These are phyloP conservation scores for Polychaeton citri DNA, from an alignment of 2,329 filamentous ascomycete genomes.

Conservation along the genomic window DNA sequence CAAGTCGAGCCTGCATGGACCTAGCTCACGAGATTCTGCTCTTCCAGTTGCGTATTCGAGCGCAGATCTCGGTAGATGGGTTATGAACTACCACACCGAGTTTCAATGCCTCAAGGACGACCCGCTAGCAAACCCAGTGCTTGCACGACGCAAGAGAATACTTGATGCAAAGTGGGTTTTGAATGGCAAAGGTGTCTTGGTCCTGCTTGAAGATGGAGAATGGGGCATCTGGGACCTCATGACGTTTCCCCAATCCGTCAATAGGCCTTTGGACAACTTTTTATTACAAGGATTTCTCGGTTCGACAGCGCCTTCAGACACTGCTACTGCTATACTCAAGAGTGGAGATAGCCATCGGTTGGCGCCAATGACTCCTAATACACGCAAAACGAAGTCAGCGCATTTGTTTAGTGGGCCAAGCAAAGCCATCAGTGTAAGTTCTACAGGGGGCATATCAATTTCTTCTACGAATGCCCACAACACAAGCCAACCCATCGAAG, in stretches of 20 bases:
- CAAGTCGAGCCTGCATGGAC: no score
- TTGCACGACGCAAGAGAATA: conserved; percentile 33
- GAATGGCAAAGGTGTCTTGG: conserved; percentile 32
- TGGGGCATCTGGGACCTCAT: conserved; percentile 39
- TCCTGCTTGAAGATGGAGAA: conserved; percentile 35
- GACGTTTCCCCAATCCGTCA: conserved; percentile 6
- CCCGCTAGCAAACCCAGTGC: conserved; percentile 5
- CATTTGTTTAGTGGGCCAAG: conserved; percentile 30
- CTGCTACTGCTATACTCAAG: conserved; percentile 16
- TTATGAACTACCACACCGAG: neutral
- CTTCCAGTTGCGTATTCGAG: neutral
- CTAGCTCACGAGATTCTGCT: neutral
- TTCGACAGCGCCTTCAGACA: conserved; percentile 8
- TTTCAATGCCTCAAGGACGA: neutral
- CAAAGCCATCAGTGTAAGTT: conserved; percentile 15
- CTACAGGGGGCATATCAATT: conserved; percentile 31
- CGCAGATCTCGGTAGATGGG: neutral
- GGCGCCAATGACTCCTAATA: conserved; percentile 39
- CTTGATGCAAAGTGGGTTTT: conserved; percentile 35
- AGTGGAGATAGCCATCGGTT: conserved; percentile 20
- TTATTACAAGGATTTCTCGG: conserved; percentile 18
- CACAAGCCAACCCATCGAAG: conserved; percentile 16
- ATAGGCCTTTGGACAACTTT: conserved; percentile 13
- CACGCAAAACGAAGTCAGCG: conserved; percentile 31
- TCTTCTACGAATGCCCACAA: conserved; percentile 11